Conservation (phyloP, 352 stramenopile genomes). For the Phytophthora fragariaefolia region DNA sequence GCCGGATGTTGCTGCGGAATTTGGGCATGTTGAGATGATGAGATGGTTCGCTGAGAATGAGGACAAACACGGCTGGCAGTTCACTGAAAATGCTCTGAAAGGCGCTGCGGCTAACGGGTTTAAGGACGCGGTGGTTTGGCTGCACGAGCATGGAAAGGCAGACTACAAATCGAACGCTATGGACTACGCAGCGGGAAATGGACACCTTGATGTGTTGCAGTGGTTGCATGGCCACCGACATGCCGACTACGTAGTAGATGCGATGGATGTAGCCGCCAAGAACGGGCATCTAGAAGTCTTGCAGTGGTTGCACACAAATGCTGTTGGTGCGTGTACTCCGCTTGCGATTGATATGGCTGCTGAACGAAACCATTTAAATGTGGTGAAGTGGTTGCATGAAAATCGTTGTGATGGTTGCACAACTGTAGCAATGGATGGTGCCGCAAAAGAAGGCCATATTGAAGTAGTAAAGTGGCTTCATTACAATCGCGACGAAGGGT, state of each 20-base stretch:
- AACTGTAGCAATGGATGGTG: constrained; percentile 15
- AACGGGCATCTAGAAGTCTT: constrained; percentile 13
- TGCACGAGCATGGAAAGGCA: background rate
- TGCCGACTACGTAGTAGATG: background rate
- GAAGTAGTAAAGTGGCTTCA: constrained; percentile 24
- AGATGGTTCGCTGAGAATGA: background rate
- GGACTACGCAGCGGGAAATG: constrained; percentile 2
- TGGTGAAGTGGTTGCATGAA: constrained; percentile 22
- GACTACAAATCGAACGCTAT: background rate
- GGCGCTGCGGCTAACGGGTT: background rate
- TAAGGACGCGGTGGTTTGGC: background rate
- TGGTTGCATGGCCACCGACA: background rate
- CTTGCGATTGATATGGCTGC: constrained; percentile 13
- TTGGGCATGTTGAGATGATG: background rate
- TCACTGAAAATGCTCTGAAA: background rate
- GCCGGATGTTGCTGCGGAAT: background rate
- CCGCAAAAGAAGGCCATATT: constrained; percentile 8
- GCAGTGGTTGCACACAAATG: constrained; percentile 17
- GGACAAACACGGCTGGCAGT: background rate
- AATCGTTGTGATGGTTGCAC: constrained; percentile 4
- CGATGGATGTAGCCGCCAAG: constrained; percentile 3
- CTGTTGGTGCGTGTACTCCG: background rate
- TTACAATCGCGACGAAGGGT: constrained; percentile 14
- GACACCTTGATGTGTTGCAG: constrained; percentile 6
- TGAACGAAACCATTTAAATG: constrained; percentile 14